Base-by-base conservation (phyloP, 345 rosid species). In the Populus tremula region DNA sequence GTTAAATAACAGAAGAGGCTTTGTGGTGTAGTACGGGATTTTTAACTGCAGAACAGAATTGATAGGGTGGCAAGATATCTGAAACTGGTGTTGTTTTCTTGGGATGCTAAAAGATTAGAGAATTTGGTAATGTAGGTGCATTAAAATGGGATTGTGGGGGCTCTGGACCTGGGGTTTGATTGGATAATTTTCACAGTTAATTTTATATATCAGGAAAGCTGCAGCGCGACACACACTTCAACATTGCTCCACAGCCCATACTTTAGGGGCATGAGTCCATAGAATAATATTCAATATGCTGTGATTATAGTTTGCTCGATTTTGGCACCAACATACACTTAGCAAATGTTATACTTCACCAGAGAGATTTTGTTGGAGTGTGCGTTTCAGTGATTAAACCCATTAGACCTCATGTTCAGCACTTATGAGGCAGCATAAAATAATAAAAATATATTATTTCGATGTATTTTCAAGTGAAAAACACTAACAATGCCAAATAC, bases 91-190 rank as follows among this genome's bases (percentile, higher is more conserved):
- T 67, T 45, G 21, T 73, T 79, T 73, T 75, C 83, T 77, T 59
- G 83, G 85, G 78, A 79, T 79, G 87, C 81, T 74, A 73, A 76
- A 78, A 72, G 27, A 61, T 72, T 76, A 70, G 67, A 75, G 43
- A 81, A 36, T 36, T 71, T 5, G 21, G 43, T 16, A 54, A 5
- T 6, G 11, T 70, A 38, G 81, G 75, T 68, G 23, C 54, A 35
- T 69, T 47, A 76, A 75, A 67, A 66, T 61, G 77, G 13, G 71
- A 66, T 39, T 49, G 36, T 14, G 43, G 43, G 38, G 35, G 36
- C 13, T 54, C 20, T 54, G 68, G 35, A 25, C 27, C 56, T 66
- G 27, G 7, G 11, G 61, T 43, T 68, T 41, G 33, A 50, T 67
- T 31, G 68, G 23, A 20, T 6, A 38, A 21, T 68, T 25, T 54